Base-by-base conservation (phyloP, 441 rosid genomes). In the Populus hybrid region DNA sequence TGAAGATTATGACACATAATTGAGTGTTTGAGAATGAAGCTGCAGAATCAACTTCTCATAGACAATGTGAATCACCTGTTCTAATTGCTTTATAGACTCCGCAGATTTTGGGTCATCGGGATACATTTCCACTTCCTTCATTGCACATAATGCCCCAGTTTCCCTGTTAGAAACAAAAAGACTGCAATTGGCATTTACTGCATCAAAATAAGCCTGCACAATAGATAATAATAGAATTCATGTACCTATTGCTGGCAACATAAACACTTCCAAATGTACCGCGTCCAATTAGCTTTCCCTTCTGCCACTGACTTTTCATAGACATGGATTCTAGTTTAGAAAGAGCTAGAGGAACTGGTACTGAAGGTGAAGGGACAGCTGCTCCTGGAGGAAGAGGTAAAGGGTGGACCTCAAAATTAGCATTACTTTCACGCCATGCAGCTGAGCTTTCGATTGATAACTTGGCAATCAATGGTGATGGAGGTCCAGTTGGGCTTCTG, bases 121-220 rank as follows among this genome's bases (percentile, higher is more conserved):
- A 84, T 83, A 87, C 65, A 95, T 70, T 76, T 92, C 98, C 69
- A 94, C 99, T 86, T 94, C 99, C 86, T 95, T 95, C 96, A 92
- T 91, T n/a, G 98, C 99, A 81, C 99, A 94, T 75, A 95, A 84
- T 6, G 98, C 97, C 80, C 99, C 97, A 74, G 90, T 93, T 84
- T 92, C 97, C 69, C 98, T 94, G 84, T 80, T 64, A 78, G 61
- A 35, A 77, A 77, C 66, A 70, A 72, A 81, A 81, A 3, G 40
- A 24, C 10, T 65, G 50, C 21, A 64, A 61, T 73, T 64, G 87
- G 76, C 31, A 21, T 79, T 68, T 65, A 66, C 56, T 40, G 66
- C 36, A 70, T 20, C 69, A 83, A 74, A 31, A 42, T 21, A 79
- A 77, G 67, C 8, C 2, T n/a, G 71, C 53, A 71, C 63, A 38